Evolutionary conservation across 371 early-diverging fungal genomes (phyloP).

Genomic region (Phascolomyces articulosus): DNA sequence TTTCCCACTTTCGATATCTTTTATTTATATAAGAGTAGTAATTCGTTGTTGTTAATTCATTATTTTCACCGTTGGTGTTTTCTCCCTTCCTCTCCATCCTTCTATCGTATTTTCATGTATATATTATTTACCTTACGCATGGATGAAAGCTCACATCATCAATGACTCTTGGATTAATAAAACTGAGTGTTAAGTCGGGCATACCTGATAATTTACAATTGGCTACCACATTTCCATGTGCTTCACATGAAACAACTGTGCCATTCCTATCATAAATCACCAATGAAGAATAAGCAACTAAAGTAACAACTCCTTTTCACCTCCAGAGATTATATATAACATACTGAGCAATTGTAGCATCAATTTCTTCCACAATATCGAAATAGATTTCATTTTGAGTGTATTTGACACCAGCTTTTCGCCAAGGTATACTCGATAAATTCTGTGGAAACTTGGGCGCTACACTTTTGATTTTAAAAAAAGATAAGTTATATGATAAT

Average conservation of each 20-base stretch:
- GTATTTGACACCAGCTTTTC: conserved; percentile 87
- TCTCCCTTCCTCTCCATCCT: not conserved
- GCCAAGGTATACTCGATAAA: conserved; percentile 85
- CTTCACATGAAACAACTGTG: conserved; percentile 74
- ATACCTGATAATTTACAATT: conserved; percentile 85
- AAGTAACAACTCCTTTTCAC: too few relatives aligned
- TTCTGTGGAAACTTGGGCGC: conserved; percentile 54
- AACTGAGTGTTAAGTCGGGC: conserved; percentile 83
- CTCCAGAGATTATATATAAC: not conserved
- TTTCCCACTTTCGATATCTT: conserved; percentile 76
- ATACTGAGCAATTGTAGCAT: conserved; percentile 80
- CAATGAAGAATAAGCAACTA: too few relatives aligned
- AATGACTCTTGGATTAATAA: conserved; percentile 73
- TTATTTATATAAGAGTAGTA: not conserved
- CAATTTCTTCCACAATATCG: conserved; percentile 89
- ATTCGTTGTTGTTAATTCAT: too few relatives aligned
- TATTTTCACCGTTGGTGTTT: too few relatives aligned
- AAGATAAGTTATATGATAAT: too few relatives aligned
- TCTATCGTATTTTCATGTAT: not conserved
- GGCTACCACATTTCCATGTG: conserved; percentile 78
- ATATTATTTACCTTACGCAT: conserved; percentile 67
- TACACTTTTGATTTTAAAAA: too few relatives aligned
- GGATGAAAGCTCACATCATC: conserved; percentile 91
- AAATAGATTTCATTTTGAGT: conserved; percentile 92
- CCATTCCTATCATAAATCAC: conserved; percentile 77